These are phyloP conservation scores for Ramicandelaber brevisporus DNA, from an alignment of 192 early-diverging fungal genomes.

Conservation along the genomic window DNA sequence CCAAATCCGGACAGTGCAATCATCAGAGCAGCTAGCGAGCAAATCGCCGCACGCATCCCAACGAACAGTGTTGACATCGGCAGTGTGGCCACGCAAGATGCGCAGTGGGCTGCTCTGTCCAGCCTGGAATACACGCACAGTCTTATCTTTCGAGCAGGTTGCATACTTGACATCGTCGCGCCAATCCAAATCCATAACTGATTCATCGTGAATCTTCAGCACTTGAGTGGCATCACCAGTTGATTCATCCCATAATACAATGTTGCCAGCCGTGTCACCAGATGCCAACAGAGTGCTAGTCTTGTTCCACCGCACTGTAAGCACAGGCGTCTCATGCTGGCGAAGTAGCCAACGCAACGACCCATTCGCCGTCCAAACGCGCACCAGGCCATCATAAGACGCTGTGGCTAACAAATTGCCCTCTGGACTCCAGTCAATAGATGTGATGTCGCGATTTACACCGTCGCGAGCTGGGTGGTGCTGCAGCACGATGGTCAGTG, in stretches of 20 bases:
- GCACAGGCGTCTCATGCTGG: slow-evolving; percentile 56
- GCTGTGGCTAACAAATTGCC: slow-evolving; percentile 65
- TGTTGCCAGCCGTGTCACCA: slow-evolving; percentile 52
- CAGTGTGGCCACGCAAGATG: slow-evolving; percentile 50
- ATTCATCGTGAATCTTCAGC: slow-evolving; percentile 10
- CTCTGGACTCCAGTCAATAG: slow-evolving; percentile 60
- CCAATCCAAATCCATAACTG: slow-evolving; percentile 80
- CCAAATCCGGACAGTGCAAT: slow-evolving; percentile 16
- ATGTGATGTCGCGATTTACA: slow-evolving; percentile 58
- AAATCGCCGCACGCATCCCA: slow-evolving; percentile 17
- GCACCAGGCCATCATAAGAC: slow-evolving; percentile 56
- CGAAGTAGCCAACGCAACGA: slow-evolving; percentile 28
- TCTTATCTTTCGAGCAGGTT: slow-evolving; percentile 55
- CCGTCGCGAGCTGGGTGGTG: slow-evolving; percentile 19
- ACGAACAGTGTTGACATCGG: slow-evolving; percentile 18
- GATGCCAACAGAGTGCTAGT: slow-evolving; percentile 44
- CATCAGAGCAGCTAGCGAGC: slow-evolving; percentile 16
- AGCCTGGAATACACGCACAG: slow-evolving; percentile 56
- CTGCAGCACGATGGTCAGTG: slow-evolving; percentile 26
- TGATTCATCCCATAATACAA: slow-evolving; percentile 61
- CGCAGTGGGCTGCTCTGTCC: slow-evolving; percentile 37
- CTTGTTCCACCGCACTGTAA: slow-evolving; percentile 68
- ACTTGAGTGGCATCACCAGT: slow-evolving; percentile 29
- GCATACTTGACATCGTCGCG: slow-evolving; percentile 78
- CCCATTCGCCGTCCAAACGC: slow-evolving; percentile 50